Conservation (phyloP, 2,329 filamentous ascomycete genomes). For the Graphiopsis chlorocephala region DNA sequence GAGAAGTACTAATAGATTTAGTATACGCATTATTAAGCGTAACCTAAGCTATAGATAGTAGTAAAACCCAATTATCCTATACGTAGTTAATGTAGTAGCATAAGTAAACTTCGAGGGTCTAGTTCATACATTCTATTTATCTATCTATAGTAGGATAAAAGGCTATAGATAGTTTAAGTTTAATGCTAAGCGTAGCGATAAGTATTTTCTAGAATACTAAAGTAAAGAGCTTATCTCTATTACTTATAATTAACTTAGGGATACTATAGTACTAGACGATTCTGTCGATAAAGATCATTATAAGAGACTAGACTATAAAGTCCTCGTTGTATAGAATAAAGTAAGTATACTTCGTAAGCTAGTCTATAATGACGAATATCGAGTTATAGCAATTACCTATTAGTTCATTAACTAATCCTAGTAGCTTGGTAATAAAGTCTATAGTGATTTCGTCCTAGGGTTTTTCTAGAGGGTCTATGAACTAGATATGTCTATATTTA, state of each 20-base stretch:
- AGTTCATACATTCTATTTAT: slow-evolving; percentile 4
- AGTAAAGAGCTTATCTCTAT: slow-evolving; percentile 14
- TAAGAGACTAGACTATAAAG: not conserved
- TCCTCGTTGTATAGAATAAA: slow-evolving; percentile 9
- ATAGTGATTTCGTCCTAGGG: slow-evolving; percentile 8
- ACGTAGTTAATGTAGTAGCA: not conserved
- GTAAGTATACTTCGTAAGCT: slow-evolving; percentile 5
- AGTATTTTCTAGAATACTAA: slow-evolving; percentile 11
- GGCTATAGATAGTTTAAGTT: slow-evolving; percentile 3
- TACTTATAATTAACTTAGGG: not conserved
- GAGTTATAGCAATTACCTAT: not conserved
- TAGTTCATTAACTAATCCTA: not conserved
- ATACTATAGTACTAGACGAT: slow-evolving; percentile 8
- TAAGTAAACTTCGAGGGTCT: slow-evolving; percentile 9
- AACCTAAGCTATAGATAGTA: not conserved
- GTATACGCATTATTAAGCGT: not conserved
- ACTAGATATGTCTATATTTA: slow-evolving; percentile 4
- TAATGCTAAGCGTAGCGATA: not conserved
- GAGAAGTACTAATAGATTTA: slow-evolving; percentile 1
- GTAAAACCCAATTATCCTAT: not conserved
- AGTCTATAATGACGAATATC: not conserved
- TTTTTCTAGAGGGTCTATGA: not conserved
- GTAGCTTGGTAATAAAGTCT: slow-evolving; percentile 10
- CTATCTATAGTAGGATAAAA: slow-evolving; percentile 6
- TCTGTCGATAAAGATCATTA: not conserved